These are phyloP conservation scores for Aurifilum marmelostoma DNA, from an alignment of 2,329 filamentous ascomycete genomes.

Conservation along the genomic window DNA sequence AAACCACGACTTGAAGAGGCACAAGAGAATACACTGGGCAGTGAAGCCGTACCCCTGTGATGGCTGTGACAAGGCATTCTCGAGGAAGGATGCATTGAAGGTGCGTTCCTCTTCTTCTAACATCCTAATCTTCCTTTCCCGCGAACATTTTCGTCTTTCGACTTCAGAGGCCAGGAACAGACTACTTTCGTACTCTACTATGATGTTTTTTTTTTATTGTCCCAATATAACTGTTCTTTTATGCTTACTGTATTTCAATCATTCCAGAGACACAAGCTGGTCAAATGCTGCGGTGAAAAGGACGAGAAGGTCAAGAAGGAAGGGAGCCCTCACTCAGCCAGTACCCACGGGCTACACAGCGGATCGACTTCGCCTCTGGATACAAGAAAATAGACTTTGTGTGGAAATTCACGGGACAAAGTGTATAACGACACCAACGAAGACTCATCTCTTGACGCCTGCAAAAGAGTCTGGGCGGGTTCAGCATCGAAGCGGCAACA, in stretches of 20 bases:
- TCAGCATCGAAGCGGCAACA: neutral
- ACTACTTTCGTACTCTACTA: no score
- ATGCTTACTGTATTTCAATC: conserved; percentile 30
- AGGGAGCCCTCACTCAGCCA: conserved; percentile 24
- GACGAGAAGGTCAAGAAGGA: conserved; percentile 34
- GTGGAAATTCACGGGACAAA: neutral
- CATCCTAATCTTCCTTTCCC: neutral
- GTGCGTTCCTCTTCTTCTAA: conserved; percentile 52
- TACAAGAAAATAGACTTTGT: conserved; percentile 20
- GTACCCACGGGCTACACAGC: conserved; percentile 29
- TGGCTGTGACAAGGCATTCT: conserved; percentile 95
- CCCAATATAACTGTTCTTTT: neutral
- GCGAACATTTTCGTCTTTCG: neutral
- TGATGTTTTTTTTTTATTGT: neutral
- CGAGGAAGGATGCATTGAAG: conserved; percentile 94
- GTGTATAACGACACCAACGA: neutral
- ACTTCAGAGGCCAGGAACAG: no score
- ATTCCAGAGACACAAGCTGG: conserved; percentile 63
- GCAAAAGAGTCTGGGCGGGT: neutral
- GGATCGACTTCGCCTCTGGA: conserved; percentile 30
- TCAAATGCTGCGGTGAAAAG: conserved; percentile 63
- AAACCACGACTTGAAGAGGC: conserved; percentile 94
- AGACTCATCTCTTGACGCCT: neutral
- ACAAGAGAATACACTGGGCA: conserved; percentile 91
- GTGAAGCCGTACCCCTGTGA: conserved; percentile 95